Evolutionary conservation across 495 filamentous ascomycete species (phyloP).

Genomic region (Amniculicola lignicola): DNA sequence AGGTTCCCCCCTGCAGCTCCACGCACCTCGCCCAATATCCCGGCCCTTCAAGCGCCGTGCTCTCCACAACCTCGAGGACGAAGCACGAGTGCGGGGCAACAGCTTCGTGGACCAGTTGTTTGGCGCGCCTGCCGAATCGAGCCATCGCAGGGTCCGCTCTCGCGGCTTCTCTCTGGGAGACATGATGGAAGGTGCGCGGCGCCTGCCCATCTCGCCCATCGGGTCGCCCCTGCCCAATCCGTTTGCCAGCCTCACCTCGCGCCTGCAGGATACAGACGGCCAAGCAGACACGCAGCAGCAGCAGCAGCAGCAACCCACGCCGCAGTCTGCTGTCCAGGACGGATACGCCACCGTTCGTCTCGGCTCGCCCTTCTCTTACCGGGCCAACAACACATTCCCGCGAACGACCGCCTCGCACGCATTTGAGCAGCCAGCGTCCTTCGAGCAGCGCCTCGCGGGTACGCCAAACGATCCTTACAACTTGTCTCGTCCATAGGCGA

Average conservation of each 20-base stretch:
- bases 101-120: conserved; percentile 52
- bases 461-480: conserved; percentile 20
- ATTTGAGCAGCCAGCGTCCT: conserved; percentile 32
- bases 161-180: conserved; percentile 63
- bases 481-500: conserved; percentile 7
- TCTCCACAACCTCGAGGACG: conserved; percentile 47
- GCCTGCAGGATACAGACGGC: neutral
- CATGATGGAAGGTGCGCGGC: conserved; percentile 39
- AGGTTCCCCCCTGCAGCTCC: conserved; percentile 35
- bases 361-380: conserved; percentile 42
- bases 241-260: conserved; percentile 2
- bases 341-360: conserved; percentile 38
- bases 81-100: conserved; percentile 39
- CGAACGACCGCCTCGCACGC: conserved; percentile 35
- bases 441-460: conserved; percentile 34
- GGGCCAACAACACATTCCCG: conserved; percentile 38
- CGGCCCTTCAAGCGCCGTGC: conserved; percentile 55
- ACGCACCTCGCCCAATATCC: conserved; percentile 45
- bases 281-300: neutral
- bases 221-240: conserved; percentile 26
- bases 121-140: conserved; percentile 41
- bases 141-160: conserved; percentile 47
- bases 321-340: conserved; percentile 13
- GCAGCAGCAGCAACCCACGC: neutral
- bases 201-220: conserved; percentile 31